Evolutionary conservation across 1,139 yeast species (phyloP).

Genomic region (Saccharomyces hybrid): DNA sequence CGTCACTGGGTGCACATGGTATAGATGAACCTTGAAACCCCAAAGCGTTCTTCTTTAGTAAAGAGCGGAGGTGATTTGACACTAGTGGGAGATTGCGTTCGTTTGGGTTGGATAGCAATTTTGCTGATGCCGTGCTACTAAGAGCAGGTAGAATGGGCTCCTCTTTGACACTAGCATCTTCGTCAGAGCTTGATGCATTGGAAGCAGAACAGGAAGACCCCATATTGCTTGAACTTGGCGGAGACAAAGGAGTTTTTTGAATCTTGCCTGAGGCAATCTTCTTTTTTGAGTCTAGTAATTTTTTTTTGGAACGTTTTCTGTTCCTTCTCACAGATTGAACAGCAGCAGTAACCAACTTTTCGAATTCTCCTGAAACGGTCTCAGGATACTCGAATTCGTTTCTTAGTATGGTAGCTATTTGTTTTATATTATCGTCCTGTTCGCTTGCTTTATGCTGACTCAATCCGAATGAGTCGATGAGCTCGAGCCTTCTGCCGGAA

Average conservation of each 20-base stretch:
- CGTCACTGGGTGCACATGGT: not conserved
- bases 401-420: conserved; percentile 69
- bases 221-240: conserved; percentile 8
- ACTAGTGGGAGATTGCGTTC: not conserved
- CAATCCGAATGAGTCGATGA: conserved; percentile 73
- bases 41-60: not conserved
- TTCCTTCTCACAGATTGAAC: conserved; percentile 73
- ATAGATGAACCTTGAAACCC: not conserved
- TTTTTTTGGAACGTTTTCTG: conserved; percentile 46
- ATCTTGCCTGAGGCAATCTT: not conserved
- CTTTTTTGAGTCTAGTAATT: conserved; percentile 1
- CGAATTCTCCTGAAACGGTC: conserved; percentile 62
- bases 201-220: conserved; percentile 1
- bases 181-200: not conserved
- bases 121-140: not conserved
- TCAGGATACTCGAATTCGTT: conserved; percentile 68
- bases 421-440: conserved; percentile 72
- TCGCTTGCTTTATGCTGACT: conserved; percentile 83
- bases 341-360: conserved; percentile 85
- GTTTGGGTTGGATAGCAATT: not conserved
- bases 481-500: conserved; percentile 77
- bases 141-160: not conserved
- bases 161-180: not conserved
- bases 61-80: not conserved
- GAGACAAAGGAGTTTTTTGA: conserved; percentile 5